Evolutionary conservation across 2,329 filamentous ascomycete genomes (phyloP), one percentile per base, ranked within the genome.

Genomic region (Dryadomyces quercus-mongolicae): DNA sequence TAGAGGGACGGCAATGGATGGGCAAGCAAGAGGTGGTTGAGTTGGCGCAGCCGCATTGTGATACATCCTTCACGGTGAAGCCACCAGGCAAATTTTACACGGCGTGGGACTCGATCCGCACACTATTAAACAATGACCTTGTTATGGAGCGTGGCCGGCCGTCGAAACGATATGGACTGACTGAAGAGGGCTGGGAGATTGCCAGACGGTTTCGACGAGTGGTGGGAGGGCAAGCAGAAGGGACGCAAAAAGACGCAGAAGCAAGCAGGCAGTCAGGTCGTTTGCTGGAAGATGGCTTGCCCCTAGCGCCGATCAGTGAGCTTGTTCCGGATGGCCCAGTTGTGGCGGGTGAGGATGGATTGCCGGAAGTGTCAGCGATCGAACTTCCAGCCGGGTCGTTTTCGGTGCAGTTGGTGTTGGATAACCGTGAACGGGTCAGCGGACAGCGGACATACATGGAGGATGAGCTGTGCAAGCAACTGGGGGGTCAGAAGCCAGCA

Each of bases 41-140:
- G 56, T 70, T 76, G 13, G 85, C 86, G 1, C 85, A 92, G 62
- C 79, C 78, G 7, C 74, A 86, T 64, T 88, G 84, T 61, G 85
- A 91, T 63, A 70, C 83, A 2, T 90, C 86, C 0, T 90, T 89
- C 61, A 84, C 78, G 0, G 80, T 78, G 0, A 74, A 71, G 44
- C 84, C 88, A 53, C 73, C 85, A 0, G 82, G 75, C 12, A 85
- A 82, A 55, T 86, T 80, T 61, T 87, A 88, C 61, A 92, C 87
- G 0, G 88, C 88, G 0, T 93, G 87, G 87, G 85, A 80, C 62
- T 89, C 86, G 1, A 90, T 92, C 77, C 88, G 87, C 64, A 88
- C 84, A 0, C 69, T 93, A 36, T 60, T 83, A 5, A 74, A 81
- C 53, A 89, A 91, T 63, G 85, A 89, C 55, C 70, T 91, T 3